Evolutionary conservation across 768 basidiomycete genomes (phyloP), one percentile per base, ranked within the genome.

Genomic region (Trametes elegans): DNA sequence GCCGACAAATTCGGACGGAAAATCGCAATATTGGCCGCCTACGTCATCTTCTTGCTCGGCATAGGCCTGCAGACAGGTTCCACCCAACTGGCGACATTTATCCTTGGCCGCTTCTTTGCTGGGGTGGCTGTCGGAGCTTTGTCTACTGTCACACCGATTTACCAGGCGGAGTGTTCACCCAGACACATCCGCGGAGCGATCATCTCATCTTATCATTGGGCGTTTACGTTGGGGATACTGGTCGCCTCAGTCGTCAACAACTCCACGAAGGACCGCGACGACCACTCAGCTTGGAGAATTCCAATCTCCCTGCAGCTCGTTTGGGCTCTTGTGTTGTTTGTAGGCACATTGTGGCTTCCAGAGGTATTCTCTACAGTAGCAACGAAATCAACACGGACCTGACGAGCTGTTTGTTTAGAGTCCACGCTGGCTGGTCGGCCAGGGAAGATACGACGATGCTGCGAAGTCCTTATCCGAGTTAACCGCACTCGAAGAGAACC

Each of bases 81-180:
- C 0, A 72, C 71, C 0, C 71, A 66, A 24, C 66, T 87, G 29
- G 71, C 77, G 11, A 73, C 83, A 43, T 88, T 90, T 68, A 77
- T 84, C 51, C 69, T 79, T 40, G 90, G 90, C 56, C 88, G 89
- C 73, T 76, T 89, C 48, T 73, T 89, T 52, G 90, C 90, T 29
- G 91, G 91, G 64, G 64, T 88, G 50, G 90, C 89, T 68, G 88
- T 93, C 63, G 83, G 91, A 56, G 75, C 90, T 66, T 81, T 90
- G 27, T 90, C 88, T 14, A 79, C 77, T 59, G 73, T 89, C 62
- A 73, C 81, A 62, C 78, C 80, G 46, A 74, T 82, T 65, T 82
- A 82, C 70, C 80, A 79, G 68, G 77, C 77, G 49, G 81, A 82
- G 63, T 76, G 79, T 43, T 71, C 84, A 21, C 88, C 89, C 19